phyloP scores from a whole-genome alignment of 106 monocot species.

The Gastrodia elata region DNA sequence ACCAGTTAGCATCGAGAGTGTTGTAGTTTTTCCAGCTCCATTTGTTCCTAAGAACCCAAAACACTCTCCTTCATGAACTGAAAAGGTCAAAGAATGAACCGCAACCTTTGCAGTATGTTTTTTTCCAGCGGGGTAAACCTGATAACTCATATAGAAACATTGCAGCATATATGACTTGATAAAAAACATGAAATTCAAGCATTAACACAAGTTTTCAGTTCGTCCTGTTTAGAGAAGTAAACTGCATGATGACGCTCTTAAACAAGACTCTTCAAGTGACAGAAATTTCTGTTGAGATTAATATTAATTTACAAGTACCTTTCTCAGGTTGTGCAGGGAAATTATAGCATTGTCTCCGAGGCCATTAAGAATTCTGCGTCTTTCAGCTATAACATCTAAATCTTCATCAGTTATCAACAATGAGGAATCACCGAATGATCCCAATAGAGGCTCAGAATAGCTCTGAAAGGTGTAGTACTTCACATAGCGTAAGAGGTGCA shows the following conservation, averaged over 20 bases:
- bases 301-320: constrained; percentile 35
- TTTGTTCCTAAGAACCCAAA: constrained; percentile 94
- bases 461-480: constrained; percentile 1
- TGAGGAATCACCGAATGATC: constrained; percentile 18
- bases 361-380: constrained; percentile 48
- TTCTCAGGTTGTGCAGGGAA: constrained; percentile 52
- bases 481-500: constrained; percentile 8
- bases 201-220: background rate
- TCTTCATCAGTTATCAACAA: constrained; percentile 49
- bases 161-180: background rate
- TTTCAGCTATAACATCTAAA: constrained; percentile 64
- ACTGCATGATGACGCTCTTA: background rate
- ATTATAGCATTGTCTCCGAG: constrained; percentile 66
- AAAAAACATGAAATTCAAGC: background rate
- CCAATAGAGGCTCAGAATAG: constrained; percentile 49
- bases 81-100: constrained; percentile 72
- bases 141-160: constrained; percentile 14
- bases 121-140: constrained; percentile 51
- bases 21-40: constrained; percentile 90
- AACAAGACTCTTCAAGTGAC: background rate
- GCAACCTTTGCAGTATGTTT: constrained; percentile 54
- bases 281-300: background rate
- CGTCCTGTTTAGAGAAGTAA: background rate
- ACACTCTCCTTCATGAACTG: constrained; percentile 87
- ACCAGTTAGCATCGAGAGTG: constrained; percentile 95